Percentiles rank a stretch among this genome's conserved stretches.
Conservation (phyloP, 2,329 filamentous ascomycete genomes). For the Coniella vitis region DNA sequence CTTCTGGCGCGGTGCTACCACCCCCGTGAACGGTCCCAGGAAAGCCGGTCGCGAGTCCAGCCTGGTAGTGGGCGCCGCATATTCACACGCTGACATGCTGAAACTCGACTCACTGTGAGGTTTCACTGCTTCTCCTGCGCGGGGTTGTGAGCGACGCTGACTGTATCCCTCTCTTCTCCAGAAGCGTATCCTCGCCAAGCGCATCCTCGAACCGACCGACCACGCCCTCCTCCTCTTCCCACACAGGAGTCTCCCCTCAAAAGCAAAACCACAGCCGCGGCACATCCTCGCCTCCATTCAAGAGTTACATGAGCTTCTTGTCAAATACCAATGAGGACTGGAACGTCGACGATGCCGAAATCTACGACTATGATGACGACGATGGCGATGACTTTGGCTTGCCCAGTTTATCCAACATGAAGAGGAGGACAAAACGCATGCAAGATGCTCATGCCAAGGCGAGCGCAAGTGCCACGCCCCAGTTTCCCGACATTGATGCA, state of each 20-base stretch:
- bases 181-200: constrained; percentile 22
- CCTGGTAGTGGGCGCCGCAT: constrained; percentile 86
- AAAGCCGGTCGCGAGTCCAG: constrained; percentile 53
- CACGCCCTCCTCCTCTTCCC: constrained; percentile 63
- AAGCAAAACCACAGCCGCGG: constrained; percentile 44
- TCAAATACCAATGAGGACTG: constrained; percentile 79
- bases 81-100: constrained; percentile 92
- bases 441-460: constrained; percentile 37
- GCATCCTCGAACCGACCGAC: constrained; percentile 59
- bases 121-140: background rate
- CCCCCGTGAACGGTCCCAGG: constrained; percentile 30
- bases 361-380: constrained; percentile 75
- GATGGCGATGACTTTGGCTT: constrained; percentile 94
- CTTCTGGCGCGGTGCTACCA: constrained; percentile 65
- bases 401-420: constrained; percentile 87
- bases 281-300: constrained; percentile 57
- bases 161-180: constrained; percentile 10
- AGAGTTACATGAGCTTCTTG: constrained; percentile 73
- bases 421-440: constrained; percentile 57
- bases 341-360: constrained; percentile 66
- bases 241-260: constrained; percentile 21
- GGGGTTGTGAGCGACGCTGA: constrained; percentile 16
- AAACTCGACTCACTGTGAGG: constrained; percentile 76
- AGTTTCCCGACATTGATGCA: constrained; percentile 5
- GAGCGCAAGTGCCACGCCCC: constrained; percentile 17